Evolutionary conservation across 2,329 filamentous ascomycete species (phyloP).

Genomic region (Microthyrium microscopicum): DNA sequence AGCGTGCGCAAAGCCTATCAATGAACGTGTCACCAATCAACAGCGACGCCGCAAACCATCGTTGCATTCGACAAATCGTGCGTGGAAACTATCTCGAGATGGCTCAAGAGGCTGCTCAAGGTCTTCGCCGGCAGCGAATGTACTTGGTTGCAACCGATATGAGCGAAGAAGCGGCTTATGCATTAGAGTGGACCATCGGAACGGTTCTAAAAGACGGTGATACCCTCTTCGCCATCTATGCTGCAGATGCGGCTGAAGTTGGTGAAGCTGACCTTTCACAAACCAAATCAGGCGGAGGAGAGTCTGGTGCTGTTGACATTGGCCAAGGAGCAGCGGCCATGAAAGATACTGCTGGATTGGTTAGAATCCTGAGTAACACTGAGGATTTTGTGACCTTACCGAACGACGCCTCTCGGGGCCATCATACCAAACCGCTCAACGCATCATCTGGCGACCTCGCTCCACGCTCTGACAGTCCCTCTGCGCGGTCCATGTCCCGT

Average conservation of each 20-base stretch:
- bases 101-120: slow-evolving; percentile 61
- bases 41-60: slow-evolving; percentile 57
- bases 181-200: slow-evolving; percentile 92
- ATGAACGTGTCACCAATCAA: slow-evolving; percentile 68
- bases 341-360: slow-evolving; percentile 56
- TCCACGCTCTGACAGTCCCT: not conserved
- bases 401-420: too few species aligned
- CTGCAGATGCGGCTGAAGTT: slow-evolving; percentile 65
- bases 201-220: slow-evolving; percentile 89
- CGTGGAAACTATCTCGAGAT: slow-evolving; percentile 71
- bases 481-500: not conserved
- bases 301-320: slow-evolving; percentile 31
- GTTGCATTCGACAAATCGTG: slow-evolving; percentile 77
- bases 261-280: slow-evolving; percentile 30
- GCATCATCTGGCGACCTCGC: not conserved
- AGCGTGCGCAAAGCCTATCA: slow-evolving; percentile 68
- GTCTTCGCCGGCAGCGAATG: slow-evolving; percentile 63
- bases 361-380: slow-evolving; percentile 43
- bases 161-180: slow-evolving; percentile 86
- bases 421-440: not conserved
- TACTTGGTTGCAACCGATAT: slow-evolving; percentile 94
- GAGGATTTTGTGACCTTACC: too few species aligned
- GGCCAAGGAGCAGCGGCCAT: slow-evolving; percentile 60
- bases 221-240: slow-evolving; percentile 83
- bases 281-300: too few species aligned